Evolutionary conservation across 495 filamentous ascomycete genomes (phyloP).

Genomic region (Elaphomyces granulatus): DNA sequence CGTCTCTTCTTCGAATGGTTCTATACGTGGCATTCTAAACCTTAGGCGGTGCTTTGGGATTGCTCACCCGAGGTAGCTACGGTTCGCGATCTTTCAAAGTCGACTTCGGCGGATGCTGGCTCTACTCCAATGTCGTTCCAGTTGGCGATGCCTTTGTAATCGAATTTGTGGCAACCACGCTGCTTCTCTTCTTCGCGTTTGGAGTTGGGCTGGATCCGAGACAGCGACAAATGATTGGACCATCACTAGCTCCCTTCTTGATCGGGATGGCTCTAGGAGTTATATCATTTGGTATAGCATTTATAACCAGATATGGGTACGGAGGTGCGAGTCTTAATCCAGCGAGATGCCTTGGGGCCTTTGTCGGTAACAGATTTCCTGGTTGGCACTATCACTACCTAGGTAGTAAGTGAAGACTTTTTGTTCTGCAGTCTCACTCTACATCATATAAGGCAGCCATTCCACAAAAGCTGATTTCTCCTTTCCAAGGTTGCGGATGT

Average conservation of each 20-base stretch:
- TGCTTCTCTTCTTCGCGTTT: conserved; percentile 28
- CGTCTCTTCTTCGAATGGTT: conserved; percentile 31
- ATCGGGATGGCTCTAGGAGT: conserved; percentile 37
- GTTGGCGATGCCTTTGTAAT: conserved; percentile 26
- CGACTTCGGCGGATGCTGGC: conserved; percentile 22
- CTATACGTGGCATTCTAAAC: conserved; percentile 32
- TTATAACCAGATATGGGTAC: conserved; percentile 33
- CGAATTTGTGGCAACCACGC: conserved; percentile 30
- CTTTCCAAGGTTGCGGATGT: conserved; percentile 2
- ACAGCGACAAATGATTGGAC: conserved; percentile 36
- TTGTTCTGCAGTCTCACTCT: no score
- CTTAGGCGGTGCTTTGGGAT: conserved; percentile 30
- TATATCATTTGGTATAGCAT: conserved; percentile 29
- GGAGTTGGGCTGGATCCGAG: conserved; percentile 45
- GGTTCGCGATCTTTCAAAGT: conserved; percentile 20
- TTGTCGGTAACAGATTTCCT: conserved; percentile 1
- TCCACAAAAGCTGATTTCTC: no score
- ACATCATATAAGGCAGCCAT: no score
- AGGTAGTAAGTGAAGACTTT: no score
- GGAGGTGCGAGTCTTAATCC: conserved; percentile 27
- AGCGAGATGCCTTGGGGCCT: conserved; percentile 9
- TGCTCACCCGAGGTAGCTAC: conserved; percentile 21
- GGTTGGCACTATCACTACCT: no score
- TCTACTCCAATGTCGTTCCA: conserved; percentile 16
- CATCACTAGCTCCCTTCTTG: conserved; percentile 34